Conservation (phyloP, 2,329 filamentous ascomycete genomes). For the Lasiodiplodia gonubiensis region DNA sequence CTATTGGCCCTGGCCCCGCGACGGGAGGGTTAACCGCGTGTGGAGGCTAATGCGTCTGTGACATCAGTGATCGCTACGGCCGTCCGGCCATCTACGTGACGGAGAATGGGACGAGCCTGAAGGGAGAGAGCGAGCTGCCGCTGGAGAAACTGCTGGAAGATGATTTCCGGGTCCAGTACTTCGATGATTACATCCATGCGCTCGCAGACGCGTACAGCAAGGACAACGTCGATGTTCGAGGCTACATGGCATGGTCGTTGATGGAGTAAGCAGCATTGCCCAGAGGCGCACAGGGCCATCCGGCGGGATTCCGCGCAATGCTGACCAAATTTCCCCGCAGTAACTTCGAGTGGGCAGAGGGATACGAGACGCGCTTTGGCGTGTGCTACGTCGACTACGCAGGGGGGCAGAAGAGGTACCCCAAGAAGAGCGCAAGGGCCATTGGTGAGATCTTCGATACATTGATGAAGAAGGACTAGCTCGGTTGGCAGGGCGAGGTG, state of each 20-base stretch:
- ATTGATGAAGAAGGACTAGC: conserved; percentile 66
- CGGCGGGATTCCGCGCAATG: conserved; percentile 23
- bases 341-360: conserved; percentile 93
- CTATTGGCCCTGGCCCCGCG: conserved; percentile 19
- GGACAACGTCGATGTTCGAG: conserved; percentile 79
- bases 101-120: conserved; percentile 85
- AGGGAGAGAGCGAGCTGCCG: conserved; percentile 79
- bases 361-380: conserved; percentile 84
- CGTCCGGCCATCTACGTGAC: conserved; percentile 83
- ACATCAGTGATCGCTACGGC: conserved; percentile 66
- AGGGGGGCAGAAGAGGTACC: conserved; percentile 76
- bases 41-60: conserved; percentile 45
- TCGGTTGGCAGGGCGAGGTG: background rate
- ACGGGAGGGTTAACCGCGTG: conserved; percentile 61
- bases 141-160: conserved; percentile 76
- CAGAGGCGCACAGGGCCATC: conserved; percentile 26
- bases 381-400: conserved; percentile 84
- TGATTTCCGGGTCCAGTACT: conserved; percentile 82
- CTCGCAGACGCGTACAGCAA: conserved; percentile 73
- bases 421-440: conserved; percentile 82
- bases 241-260: conserved; percentile 86
- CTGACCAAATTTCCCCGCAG: conserved; percentile 41
- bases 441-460: conserved; percentile 74
- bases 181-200: conserved; percentile 75
- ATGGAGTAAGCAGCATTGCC: conserved; percentile 67